Percentiles rank a stretch among this genome's conserved stretches.
phyloP scores from a whole-genome alignment of 176 grass and related monocot genomes.

The Musa acuminata region DNA sequence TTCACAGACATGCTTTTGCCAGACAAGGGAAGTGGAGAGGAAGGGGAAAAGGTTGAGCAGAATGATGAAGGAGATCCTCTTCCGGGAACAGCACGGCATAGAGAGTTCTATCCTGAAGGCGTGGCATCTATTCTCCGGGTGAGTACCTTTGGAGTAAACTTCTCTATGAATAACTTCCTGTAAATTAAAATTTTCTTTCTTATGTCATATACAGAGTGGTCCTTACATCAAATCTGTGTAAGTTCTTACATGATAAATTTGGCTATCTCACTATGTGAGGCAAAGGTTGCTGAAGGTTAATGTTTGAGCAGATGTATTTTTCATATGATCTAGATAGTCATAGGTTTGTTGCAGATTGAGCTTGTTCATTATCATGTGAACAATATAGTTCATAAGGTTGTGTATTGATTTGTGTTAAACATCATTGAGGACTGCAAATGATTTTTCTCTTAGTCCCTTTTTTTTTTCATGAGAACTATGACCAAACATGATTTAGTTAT shows the following conservation, averaged over 20 bases:
- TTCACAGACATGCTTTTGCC: slow-evolving; percentile 99
- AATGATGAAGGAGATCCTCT: slow-evolving; percentile 89
- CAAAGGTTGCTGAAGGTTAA: background rate
- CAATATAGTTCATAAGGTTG: background rate
- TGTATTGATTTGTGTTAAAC: too few species aligned
- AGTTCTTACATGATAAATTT: background rate
- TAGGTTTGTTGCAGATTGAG: background rate
- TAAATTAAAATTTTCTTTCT: background rate
- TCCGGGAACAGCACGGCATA: slow-evolving; percentile 87
- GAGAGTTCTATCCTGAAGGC: slow-evolving; percentile 98
- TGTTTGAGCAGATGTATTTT: background rate
- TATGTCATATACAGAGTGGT: background rate
- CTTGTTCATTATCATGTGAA: background rate
- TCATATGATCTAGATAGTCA: background rate
- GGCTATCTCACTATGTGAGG: background rate
- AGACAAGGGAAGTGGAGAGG: slow-evolving; percentile 81
- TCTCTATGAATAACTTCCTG: background rate
- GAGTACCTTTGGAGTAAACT: slow-evolving; percentile 11
- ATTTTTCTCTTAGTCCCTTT: too few species aligned
- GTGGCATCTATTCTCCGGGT: slow-evolving; percentile 75
- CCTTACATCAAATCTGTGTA: background rate
- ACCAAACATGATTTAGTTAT: too few species aligned
- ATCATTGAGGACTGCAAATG: too few species aligned
- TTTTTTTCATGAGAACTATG: too few species aligned
- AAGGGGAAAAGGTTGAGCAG: slow-evolving; percentile 60